Percentiles rank a stretch among this genome's conserved stretches.
Evolutionary conservation across 192 early-diverging fungal species (phyloP).

Genomic region (Lobosporangium transversale): DNA sequence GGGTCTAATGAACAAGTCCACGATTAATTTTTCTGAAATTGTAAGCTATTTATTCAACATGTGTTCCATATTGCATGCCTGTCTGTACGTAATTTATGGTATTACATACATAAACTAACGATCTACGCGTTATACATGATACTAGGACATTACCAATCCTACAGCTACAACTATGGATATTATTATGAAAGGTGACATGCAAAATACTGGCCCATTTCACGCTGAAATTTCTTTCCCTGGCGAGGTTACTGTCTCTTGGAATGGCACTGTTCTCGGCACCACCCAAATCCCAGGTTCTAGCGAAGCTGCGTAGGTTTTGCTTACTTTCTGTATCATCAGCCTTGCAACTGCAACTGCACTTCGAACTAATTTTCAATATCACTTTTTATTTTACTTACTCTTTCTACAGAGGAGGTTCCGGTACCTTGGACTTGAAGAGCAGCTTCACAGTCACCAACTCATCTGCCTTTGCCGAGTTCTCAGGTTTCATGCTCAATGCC

Average conservation of each 20-base stretch:
- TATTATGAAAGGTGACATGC: constrained; percentile 23
- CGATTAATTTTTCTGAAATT: constrained; percentile 22
- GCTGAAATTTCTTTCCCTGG: constrained; percentile 55
- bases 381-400: not conserved
- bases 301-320: constrained; percentile 3
- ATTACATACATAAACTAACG: no score
- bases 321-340: no score
- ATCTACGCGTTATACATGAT: no score
- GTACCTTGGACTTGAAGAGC: constrained; percentile 14
- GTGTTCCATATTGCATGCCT: not conserved
- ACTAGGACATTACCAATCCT: constrained; percentile 34
- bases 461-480: constrained; percentile 56
- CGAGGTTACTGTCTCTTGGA: constrained; percentile 46
- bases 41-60: constrained; percentile 16
- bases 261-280: constrained; percentile 27
- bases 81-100: not conserved
- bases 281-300: constrained; percentile 8
- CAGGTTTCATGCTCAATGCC: constrained; percentile 59
- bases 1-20: constrained; percentile 24
- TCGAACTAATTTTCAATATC: no score
- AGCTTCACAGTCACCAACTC: constrained; percentile 53
- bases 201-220: constrained; percentile 58
- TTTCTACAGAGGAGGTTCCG: constrained; percentile 18
- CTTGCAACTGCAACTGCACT: no score
- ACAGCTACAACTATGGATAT: constrained; percentile 13